Base-by-base conservation (phyloP, 352 stramenopile genomes). In the Phytopythium aichiense region DNA sequence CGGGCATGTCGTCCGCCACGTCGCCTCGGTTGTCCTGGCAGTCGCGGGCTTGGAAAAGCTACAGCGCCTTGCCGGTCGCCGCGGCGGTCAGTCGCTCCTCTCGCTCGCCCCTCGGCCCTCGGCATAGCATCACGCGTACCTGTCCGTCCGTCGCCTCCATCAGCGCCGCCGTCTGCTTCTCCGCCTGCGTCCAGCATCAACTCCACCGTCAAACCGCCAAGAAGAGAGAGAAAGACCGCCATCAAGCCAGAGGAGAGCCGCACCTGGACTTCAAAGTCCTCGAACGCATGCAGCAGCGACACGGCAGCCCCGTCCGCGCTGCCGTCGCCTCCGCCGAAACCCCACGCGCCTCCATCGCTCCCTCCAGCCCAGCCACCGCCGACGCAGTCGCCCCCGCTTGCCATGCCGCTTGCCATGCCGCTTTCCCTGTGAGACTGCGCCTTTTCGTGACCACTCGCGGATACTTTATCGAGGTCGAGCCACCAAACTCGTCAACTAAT, bases 181-280 rank as follows among this genome's bases (percentile, higher is more conserved):
- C 76, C 22, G 76, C 74, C 79, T 88, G 38, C 20, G 67, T 61
- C n/a, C 7, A 58, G 33, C 33, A 38, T 7, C 33, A 38, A 38
- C 5, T 5, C 11, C 33, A 12, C 11, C 33, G 33, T 38, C 33
- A 38, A 38, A 38, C 33, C 7, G 7, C 33, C 33, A 38, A 13
- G 7, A 38, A 12, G 11, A 38, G 33, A 38, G 33, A 38, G 33
- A 38, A 7, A 2, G 33, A 2, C 1, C 25, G 25, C 33, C 33
- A 13, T 38, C 5, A 38, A 38, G 33, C 33, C 33, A 38, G 7
- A 12, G 33, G 11, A 38, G 33, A 2, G 33, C 33, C 45, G 33
- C 30, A 85, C 79, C 58, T 68, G 67, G n/a, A 70, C 64, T 60
- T 79, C 75, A 67, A 88, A 88, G 60, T 74, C 69, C 60, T 73